phyloP scores from a whole-genome alignment of 192 early-diverging fungal species.

The Chytriomyces hyalinus region DNA sequence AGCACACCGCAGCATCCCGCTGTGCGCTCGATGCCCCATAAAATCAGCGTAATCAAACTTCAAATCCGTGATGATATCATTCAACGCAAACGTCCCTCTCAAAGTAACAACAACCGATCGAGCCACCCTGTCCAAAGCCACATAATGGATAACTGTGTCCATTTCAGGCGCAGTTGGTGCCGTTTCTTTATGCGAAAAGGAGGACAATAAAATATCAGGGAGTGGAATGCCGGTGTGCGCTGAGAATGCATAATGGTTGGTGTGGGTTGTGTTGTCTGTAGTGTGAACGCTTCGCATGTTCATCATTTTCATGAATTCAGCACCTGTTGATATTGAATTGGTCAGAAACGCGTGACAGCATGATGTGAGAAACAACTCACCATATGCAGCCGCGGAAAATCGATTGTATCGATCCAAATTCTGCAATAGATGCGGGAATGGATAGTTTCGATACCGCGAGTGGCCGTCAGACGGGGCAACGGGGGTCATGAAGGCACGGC shows the following conservation, averaged over 20 bases:
- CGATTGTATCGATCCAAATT: constrained; percentile 51
- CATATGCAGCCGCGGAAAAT: constrained; percentile 57
- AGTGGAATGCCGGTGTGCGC: constrained; percentile 57
- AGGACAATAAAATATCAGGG: constrained; percentile 54
- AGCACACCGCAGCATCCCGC: constrained; percentile 85
- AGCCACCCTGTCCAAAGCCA: constrained; percentile 51
- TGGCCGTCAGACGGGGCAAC: background rate
- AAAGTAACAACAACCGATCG: constrained; percentile 53
- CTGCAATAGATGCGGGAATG: constrained; percentile 35
- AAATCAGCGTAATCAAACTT: constrained; percentile 47
- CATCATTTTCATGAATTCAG: constrained; percentile 42
- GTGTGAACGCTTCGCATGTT: constrained; percentile 47
- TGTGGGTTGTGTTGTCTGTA: constrained; percentile 42
- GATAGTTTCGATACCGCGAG: constrained; percentile 37
- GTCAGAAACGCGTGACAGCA: background rate
- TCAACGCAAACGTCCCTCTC: constrained; percentile 58
- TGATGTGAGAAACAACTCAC: constrained; percentile 8
- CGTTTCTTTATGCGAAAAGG: constrained; percentile 18
- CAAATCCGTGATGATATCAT: constrained; percentile 54
- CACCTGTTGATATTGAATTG: background rate
- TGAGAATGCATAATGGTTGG: constrained; percentile 58
- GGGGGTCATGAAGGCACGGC: background rate
- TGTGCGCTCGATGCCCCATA: constrained; percentile 62
- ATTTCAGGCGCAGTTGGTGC: constrained; percentile 29
- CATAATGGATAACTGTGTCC: constrained; percentile 52